These are phyloP conservation scores for Pichia nanzhaoensis DNA, from an alignment of 805 yeast genomes.

Conservation along the genomic window DNA sequence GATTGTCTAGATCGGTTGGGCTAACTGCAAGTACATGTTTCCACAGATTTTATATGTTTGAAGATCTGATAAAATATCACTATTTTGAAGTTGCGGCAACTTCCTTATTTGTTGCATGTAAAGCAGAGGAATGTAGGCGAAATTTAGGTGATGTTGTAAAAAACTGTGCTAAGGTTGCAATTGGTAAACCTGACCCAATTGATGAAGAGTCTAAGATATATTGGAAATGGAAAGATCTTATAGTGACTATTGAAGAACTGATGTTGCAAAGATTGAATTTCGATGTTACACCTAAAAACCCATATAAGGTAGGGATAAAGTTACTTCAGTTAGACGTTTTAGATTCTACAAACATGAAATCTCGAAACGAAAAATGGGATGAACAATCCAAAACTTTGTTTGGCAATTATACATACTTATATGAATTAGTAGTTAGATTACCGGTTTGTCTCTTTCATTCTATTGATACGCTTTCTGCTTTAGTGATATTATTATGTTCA, in stretches of 20 bases:
- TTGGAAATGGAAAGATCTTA: constrained; percentile 45
- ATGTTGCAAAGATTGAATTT: constrained; percentile 40
- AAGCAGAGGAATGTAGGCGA: constrained; percentile 47
- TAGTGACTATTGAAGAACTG: constrained; percentile 39
- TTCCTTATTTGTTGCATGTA: constrained; percentile 44
- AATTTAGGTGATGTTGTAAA: constrained; percentile 41
- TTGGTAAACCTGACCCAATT: constrained; percentile 33
- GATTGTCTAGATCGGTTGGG: constrained; percentile 41
- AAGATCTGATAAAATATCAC: constrained; percentile 36
- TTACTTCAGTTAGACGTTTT: constrained; percentile 20
- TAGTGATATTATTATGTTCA: constrained; percentile 21
- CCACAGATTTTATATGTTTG: constrained; percentile 47
- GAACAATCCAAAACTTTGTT: constrained; percentile 16
- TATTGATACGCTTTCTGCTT: constrained; percentile 20
- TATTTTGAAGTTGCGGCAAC: constrained; percentile 47
- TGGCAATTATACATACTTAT: constrained; percentile 22
- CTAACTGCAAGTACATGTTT: constrained; percentile 42
- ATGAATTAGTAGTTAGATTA: constrained; percentile 25
- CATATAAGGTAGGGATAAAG: constrained; percentile 29
- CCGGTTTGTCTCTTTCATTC: constrained; percentile 25
- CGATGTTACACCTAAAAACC: constrained; percentile 39
- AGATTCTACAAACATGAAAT: constrained; percentile 9
- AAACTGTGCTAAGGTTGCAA: constrained; percentile 42
- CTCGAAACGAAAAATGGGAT: constrained; percentile 14
- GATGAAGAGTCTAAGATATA: constrained; percentile 42